These are phyloP conservation scores for Umbilicaria muhlenbergii DNA, from an alignment of 495 filamentous ascomycete genomes.

Conservation along the genomic window DNA sequence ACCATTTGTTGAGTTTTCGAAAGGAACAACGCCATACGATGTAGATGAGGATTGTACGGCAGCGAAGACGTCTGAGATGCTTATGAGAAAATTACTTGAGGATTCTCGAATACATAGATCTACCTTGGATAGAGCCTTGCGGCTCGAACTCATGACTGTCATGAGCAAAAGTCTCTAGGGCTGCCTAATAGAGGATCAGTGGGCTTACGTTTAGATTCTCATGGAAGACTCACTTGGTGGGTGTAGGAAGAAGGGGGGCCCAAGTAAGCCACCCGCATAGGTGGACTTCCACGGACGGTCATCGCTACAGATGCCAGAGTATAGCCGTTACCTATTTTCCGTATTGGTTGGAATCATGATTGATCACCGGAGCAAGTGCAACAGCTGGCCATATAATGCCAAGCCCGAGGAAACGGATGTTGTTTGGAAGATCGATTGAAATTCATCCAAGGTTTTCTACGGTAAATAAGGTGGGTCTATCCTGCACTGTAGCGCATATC, in stretches of 20 bases:
- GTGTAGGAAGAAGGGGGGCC: conserved; percentile 77
- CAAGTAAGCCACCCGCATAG: conserved; percentile 54
- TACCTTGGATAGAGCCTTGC: conserved; percentile 46
- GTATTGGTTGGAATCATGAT: too few relatives aligned
- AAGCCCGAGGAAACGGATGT: too few relatives aligned
- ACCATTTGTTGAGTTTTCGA: conserved; percentile 93
- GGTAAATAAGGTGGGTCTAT: too few relatives aligned
- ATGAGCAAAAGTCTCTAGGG: conserved; percentile 42
- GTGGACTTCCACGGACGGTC: not conserved
- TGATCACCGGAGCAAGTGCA: too few relatives aligned
- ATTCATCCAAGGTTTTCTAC: too few relatives aligned
- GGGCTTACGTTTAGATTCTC: too few relatives aligned
- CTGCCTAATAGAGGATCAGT: conserved; percentile 34
- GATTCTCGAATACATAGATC: not conserved
- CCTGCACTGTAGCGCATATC: too few relatives aligned
- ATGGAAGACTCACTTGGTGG: conserved; percentile 52
- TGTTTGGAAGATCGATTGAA: too few relatives aligned
- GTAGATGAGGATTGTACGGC: conserved; percentile 49
- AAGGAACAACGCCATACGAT: conserved; percentile 71
- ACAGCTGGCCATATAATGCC: too few relatives aligned
- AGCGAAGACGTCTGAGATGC: conserved; percentile 54
- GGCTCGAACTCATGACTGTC: conserved; percentile 39
- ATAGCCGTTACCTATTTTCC: too few relatives aligned
- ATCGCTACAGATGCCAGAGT: too few relatives aligned
- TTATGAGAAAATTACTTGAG: not conserved